Evolutionary conservation across 345 rosid genomes (phyloP), one percentile per base, ranked within the genome.

Genomic region (Lumnitzera littorea): DNA sequence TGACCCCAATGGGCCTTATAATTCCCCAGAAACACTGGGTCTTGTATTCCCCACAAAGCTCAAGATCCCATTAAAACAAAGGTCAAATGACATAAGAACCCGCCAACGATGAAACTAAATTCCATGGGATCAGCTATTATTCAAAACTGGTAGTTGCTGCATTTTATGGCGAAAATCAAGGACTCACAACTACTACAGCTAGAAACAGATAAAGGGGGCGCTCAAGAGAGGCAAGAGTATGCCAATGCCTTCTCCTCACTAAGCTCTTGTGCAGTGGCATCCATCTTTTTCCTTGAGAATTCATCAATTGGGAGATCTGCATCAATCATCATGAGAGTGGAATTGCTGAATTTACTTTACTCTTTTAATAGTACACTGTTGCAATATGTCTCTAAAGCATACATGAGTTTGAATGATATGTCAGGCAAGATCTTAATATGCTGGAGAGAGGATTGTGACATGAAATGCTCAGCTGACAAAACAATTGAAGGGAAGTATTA

Each of bases 211-310:
- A 52, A 16, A 17, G 49, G 53, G n/a, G 8, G 46, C 60, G 48
- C 61, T 74, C 75, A 90, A 23, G 91, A 69, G 61, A 94, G 91
- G 76, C 99, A 94, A 2, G 99, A 94, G 86, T 94, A 94, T 9
- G 99, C 97, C 51, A 94, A 76, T 50, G 85, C 83, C 82, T 94
- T 94, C 81, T 94, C 99, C 89, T 94, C 99, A 2, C 71, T 68
- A 0, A 94, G 83, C 77, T 94, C 99, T 27, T 74, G 88, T 56
- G 95, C 97, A 0, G 99, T 94, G 67, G 67, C 65, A 72, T 94
- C 96, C 96, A 94, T 66, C 81, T 94, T 94, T 86, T 84, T 94
- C 86, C 99, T 84, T 9, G 99, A 94, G 50, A 83, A 74, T 66
- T 82, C 99, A 75, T 94, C 97, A 24, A 94, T 88, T 1, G 71